Percentiles rank a stretch among this genome's conserved stretches.
phyloP scores from a whole-genome alignment of 495 filamentous ascomycete genomes.

The Penicillium macrosclerotiorum region DNA sequence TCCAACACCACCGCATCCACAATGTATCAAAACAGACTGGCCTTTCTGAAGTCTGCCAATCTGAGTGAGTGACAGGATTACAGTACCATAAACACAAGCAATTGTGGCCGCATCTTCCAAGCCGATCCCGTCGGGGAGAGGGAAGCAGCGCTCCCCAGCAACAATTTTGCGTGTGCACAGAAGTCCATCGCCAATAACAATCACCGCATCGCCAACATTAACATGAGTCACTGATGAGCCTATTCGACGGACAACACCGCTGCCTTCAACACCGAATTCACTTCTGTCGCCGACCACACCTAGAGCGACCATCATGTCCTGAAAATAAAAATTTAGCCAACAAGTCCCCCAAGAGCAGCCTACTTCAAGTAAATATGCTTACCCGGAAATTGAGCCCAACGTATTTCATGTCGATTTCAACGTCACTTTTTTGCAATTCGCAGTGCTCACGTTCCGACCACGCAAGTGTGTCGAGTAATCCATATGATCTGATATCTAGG shows the following conservation, averaged over 20 bases:
- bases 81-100: slow-evolving; percentile 1
- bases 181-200: neutral
- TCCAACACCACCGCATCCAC: slow-evolving; percentile 26
- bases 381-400: slow-evolving; percentile 45
- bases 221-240: slow-evolving; percentile 32
- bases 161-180: neutral
- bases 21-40: slow-evolving; percentile 26
- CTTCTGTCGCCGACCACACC: slow-evolving; percentile 21
- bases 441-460: slow-evolving; percentile 15
- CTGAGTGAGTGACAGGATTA: neutral
- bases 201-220: slow-evolving; percentile 27
- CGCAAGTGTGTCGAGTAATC: slow-evolving; percentile 21
- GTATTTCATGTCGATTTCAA: slow-evolving; percentile 38
- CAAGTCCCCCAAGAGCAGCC: neutral
- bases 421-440: slow-evolving; percentile 16
- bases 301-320: slow-evolving; percentile 40
- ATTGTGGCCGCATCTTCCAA: slow-evolving; percentile 19
- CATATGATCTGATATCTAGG: slow-evolving; percentile 20
- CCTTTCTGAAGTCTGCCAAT: slow-evolving; percentile 12
- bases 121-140: slow-evolving; percentile 13
- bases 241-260: slow-evolving; percentile 38
- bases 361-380: neutral
- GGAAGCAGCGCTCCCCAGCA: neutral
- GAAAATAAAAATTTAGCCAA: neutral
- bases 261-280: slow-evolving; percentile 27